Evolutionary conservation across 495 filamentous ascomycete genomes (phyloP).

Genomic region (Penicillium pancosmium): DNA sequence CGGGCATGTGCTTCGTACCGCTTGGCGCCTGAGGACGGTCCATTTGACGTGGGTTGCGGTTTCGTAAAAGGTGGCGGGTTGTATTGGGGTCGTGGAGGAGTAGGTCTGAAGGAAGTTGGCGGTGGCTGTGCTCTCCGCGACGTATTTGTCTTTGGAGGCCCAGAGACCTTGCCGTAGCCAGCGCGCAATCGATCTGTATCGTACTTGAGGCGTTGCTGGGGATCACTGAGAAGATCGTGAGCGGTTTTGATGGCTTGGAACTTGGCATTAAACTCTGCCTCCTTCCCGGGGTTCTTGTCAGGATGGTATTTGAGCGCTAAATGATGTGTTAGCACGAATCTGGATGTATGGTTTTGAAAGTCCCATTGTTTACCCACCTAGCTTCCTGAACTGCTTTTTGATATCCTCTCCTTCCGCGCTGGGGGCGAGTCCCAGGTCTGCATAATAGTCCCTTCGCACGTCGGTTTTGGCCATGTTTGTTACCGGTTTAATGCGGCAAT

Average conservation of each 20-base stretch:
- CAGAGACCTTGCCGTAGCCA: constrained; percentile 46
- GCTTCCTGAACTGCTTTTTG: constrained; percentile 83
- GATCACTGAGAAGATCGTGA: constrained; percentile 78
- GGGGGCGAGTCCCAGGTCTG: constrained; percentile 70
- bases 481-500: constrained; percentile 3
- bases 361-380: constrained; percentile 56
- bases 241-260: constrained; percentile 87
- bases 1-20: constrained; percentile 57
- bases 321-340: neutral
- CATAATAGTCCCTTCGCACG: constrained; percentile 79
- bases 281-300: constrained; percentile 83
- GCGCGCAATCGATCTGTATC: constrained; percentile 67
- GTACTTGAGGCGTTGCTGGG: constrained; percentile 68
- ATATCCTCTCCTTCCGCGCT: constrained; percentile 70
- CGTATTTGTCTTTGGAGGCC: constrained; percentile 33
- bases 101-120: constrained; percentile 26
- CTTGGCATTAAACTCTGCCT: constrained; percentile 73
- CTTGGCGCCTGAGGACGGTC: constrained; percentile 55
- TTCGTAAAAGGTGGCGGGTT: constrained; percentile 28
- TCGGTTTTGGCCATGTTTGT: constrained; percentile 75
- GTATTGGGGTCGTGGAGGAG: constrained; percentile 31
- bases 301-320: constrained; percentile 84
- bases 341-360: neutral
- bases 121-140: constrained; percentile 34
- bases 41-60: constrained; percentile 38